A percentile compares a stretch with the other conserved stretches of the same genome.
Conservation (phyloP, 805 yeast species). For the Wickerhamiella spandovensis region DNA sequence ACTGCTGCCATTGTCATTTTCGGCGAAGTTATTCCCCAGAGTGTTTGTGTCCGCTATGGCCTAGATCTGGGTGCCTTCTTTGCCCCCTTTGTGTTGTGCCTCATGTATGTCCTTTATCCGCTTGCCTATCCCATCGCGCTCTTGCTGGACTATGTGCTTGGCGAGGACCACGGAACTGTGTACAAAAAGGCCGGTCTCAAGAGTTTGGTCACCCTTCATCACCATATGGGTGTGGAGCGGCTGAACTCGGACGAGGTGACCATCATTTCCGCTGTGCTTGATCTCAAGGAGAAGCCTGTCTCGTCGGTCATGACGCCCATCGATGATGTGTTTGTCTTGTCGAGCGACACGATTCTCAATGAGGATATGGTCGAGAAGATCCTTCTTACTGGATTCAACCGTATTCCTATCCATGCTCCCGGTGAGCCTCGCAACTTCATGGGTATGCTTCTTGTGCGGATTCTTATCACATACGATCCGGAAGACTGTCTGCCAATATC, state of each 20-base stretch:
- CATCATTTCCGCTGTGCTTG: slow-evolving; percentile 84
- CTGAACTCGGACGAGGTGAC: slow-evolving; percentile 92
- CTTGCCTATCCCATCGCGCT: slow-evolving; percentile 82
- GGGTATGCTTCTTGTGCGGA: slow-evolving; percentile 89
- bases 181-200: slow-evolving; percentile 88
- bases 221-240: slow-evolving; percentile 90
- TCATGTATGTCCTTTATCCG: slow-evolving; percentile 88
- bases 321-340: slow-evolving; percentile 74
- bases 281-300: slow-evolving; percentile 83
- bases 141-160: slow-evolving; percentile 66
- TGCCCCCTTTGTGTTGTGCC: slow-evolving; percentile 69
- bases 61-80: slow-evolving; percentile 80
- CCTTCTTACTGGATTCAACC: slow-evolving; percentile 83
- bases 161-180: slow-evolving; percentile 93
- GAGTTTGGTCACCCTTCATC: slow-evolving; percentile 82
- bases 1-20: slow-evolving; percentile 85
- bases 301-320: slow-evolving; percentile 88
- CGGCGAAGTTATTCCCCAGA: slow-evolving; percentile 95
- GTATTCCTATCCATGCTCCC: slow-evolving; percentile 89
- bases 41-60: slow-evolving; percentile 85
- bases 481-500: slow-evolving; percentile 90
- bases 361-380: slow-evolving; percentile 78
- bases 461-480: slow-evolving; percentile 88
- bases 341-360: slow-evolving; percentile 70
- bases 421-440: slow-evolving; percentile 80